Base-by-base conservation (phyloP, 1,284 basidiomycete species). In the Malassezia sp. region DNA sequence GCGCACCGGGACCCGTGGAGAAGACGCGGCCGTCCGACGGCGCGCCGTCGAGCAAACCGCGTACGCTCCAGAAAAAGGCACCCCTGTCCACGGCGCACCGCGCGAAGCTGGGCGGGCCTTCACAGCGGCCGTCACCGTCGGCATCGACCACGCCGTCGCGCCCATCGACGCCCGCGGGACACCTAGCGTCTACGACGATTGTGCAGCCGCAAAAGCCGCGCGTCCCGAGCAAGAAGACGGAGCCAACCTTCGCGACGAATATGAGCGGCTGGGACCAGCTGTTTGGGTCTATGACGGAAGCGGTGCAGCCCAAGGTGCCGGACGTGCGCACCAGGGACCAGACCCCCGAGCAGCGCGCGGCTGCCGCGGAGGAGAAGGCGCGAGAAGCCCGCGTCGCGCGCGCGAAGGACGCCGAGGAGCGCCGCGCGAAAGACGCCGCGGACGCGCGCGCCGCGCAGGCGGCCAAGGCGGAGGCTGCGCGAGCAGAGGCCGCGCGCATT, bases 191-290 rank as follows among this genome's bases (percentile, higher is more conserved):
- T n/a, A n/a, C n/a, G n/a, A n/a, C n/a, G n/a, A n/a, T n/a, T n/a
- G n/a, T n/a, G n/a, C n/a, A n/a, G n/a, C n/a, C n/a, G n/a, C n/a
- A n/a, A n/a, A n/a, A n/a, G n/a, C n/a, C n/a, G n/a, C n/a, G n/a
- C n/a, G n/a, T n/a, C n/a, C n/a, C n/a, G n/a, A n/a, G n/a, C n/a
- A n/a, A n/a, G n/a, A n/a, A n/a, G 15, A 38, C 15, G 29, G 42
- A 28, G 35, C 39, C 47, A 26, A 27, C 34, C 3, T 50, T 50
- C 20, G 42, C n/a, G 24, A 29, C 35, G 9, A 45, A 44, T 24
- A 50, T 50, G 48, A 45, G 42, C 23, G 48, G 48, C 4, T 50
- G 48, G 48, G 48, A 50, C 42, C 42, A 50, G 33, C 23, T 50
- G 33, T 50, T 50, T 41, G 48, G 48, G n/a, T 26, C 31, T n/a